Evolutionary conservation across 768 basidiomycete species (phyloP).

Genomic region (Suillus paluster): DNA sequence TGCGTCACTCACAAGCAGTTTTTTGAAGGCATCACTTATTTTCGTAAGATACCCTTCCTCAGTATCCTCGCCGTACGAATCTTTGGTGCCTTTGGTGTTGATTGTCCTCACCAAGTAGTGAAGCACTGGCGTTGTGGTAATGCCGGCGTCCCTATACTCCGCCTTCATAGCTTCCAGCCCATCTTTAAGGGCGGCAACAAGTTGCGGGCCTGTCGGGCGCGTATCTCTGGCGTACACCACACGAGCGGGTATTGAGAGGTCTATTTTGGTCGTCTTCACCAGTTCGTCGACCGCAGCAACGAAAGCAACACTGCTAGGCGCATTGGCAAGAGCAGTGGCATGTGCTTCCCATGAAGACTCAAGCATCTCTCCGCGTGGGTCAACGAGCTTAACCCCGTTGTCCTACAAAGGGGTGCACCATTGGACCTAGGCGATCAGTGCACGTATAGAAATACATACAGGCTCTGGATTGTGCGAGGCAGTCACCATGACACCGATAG

Average conservation of each 20-base stretch:
- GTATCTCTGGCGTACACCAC: slow-evolving; percentile 96
- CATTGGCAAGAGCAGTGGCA: slow-evolving; percentile 88
- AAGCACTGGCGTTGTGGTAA: slow-evolving; percentile 93
- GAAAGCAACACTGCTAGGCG: slow-evolving; percentile 74
- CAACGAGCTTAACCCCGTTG: slow-evolving; percentile 98
- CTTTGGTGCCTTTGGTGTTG: slow-evolving; percentile 82
- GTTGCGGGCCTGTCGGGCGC: slow-evolving; percentile 79
- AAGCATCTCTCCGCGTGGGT: slow-evolving; percentile 97
- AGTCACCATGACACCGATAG: slow-evolving; percentile 98
- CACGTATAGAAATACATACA: slow-evolving; percentile 47
- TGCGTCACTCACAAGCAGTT: slow-evolving; percentile 70
- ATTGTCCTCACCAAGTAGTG: slow-evolving; percentile 92
- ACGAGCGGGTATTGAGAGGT: slow-evolving; percentile 74
- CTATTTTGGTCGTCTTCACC: slow-evolving; percentile 69
- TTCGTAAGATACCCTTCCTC: slow-evolving; percentile 86
- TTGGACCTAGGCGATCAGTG: slow-evolving; percentile 4
- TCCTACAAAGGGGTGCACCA: slow-evolving; percentile 57
- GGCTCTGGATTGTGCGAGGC: slow-evolving; percentile 99
- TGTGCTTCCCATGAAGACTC: slow-evolving; percentile 90
- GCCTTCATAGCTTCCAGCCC: slow-evolving; percentile 79
- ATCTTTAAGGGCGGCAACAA: slow-evolving; percentile 79
- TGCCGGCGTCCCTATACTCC: slow-evolving; percentile 72
- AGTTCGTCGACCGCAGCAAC: slow-evolving; percentile 64
- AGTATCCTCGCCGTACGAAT: slow-evolving; percentile 80
- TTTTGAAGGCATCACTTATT: slow-evolving; percentile 81